Base-by-base conservation (phyloP, 257 asterid genomes). In the Lycium barbarum region DNA sequence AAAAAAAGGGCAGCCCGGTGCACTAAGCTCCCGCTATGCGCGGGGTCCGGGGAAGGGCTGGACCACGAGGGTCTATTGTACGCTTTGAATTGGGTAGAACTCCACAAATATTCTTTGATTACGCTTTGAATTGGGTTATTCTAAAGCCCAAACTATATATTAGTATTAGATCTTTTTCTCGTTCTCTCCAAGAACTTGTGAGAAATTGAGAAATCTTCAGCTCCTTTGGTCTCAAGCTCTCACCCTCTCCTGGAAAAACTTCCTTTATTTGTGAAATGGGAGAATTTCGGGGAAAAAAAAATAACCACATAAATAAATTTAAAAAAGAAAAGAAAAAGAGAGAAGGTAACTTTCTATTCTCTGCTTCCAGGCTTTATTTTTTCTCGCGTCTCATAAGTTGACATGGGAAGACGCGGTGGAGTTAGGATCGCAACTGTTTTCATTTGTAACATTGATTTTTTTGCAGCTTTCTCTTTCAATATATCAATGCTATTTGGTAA, bases 401-500 rank as follows among this genome's bases (percentile, higher is more conserved):
- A 53, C 63, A 76, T 33, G 26, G 26, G 47, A 65, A 53, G 53
- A 53, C 53, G 33, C 0, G 9, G 33, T 8, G 82, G 45, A 78
- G 47, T 53, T 78, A 57, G 33, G 15, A 47, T 53, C 13, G 6
- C 45, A 53, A 53, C 65, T 53, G 9, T 51, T 33, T 78, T 78
- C 49, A 53, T 26, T 78, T 33, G 82, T 78, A 53, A 26, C 33
- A 53, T 33, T 78, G 82, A 26, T 54, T 78, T 14, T 53, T 4
- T 70, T 83, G 67, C 22, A 53, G 80, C 13, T n/a, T 83, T 35
- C n/a, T 67, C 54, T 65, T 67, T 70, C 53, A 33, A 18, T 54
- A 70, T 18, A 68, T 57, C 70, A 40, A 61, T 83, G 22, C n/a
- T 65, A 36, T 35, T 81, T 71, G 53, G 33, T 35, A 38, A 84